phyloP scores from a whole-genome alignment of 148 eudicot genomes.

The Cornus florida region DNA sequence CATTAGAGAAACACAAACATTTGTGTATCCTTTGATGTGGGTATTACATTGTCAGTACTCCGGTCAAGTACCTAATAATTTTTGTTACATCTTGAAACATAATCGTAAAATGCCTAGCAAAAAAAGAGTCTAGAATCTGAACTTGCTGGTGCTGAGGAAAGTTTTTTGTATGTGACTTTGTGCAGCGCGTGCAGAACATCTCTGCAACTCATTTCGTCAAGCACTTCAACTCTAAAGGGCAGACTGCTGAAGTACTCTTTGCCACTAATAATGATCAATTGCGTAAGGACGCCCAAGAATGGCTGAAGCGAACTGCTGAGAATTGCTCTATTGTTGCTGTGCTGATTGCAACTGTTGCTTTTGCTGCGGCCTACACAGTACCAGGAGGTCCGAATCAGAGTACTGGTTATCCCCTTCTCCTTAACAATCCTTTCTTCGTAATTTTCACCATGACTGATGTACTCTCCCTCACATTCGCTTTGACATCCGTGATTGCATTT shows the following conservation, averaged over 20 bases:
- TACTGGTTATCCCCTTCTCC: slow-evolving; percentile 8
- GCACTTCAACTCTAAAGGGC: background rate
- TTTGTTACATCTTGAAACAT: too few species aligned
- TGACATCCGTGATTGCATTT: background rate
- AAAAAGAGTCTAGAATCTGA: too few species aligned
- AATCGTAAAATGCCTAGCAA: too few species aligned
- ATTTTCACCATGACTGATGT: slow-evolving; percentile 13
- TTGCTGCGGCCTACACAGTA: slow-evolving; percentile 1
- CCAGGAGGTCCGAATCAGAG: slow-evolving; percentile 4
- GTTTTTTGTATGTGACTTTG: background rate
- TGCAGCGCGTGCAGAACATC: background rate
- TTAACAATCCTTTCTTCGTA: background rate
- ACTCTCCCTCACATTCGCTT: slow-evolving; percentile 7
- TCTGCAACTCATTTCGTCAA: background rate
- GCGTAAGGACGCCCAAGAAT: background rate
- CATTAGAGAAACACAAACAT: too few species aligned
- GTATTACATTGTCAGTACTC: too few species aligned
- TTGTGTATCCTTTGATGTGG: too few species aligned
- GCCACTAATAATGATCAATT: background rate
- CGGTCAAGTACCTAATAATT: too few species aligned
- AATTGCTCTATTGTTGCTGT: background rate
- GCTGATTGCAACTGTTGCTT: too few species aligned
- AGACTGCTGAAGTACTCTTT: slow-evolving; percentile 6
- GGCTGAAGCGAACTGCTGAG: slow-evolving; percentile 5
- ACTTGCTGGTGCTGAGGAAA: too few species aligned